Base-by-base conservation (phyloP, 805 yeast genomes). In the Cyberlindnera japonica region DNA sequence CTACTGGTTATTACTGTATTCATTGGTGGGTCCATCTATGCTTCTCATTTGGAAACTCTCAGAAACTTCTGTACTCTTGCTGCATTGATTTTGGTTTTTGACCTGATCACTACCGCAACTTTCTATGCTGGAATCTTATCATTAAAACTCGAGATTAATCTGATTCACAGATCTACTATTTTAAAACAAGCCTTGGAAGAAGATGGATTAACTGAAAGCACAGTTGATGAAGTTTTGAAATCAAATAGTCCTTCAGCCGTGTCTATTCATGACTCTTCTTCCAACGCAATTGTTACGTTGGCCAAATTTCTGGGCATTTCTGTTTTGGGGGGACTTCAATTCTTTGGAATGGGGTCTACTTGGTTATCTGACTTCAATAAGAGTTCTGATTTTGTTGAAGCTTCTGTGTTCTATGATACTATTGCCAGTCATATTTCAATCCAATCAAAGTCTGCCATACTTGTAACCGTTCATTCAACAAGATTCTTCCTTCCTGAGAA, bases 181-280 rank as follows among this genome's bases (percentile, higher is more conserved):
- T 75, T 89, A 58, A 81, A 83, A 58, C 79, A 77, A 47, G 88
- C 86, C 21, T 70, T 91, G 48, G 93, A 90, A 67, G 99, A 91
- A 60, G 99, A 91, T 57, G 98, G 99, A 19, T 76, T 91, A 24
- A 74, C 84, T 32, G 77, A 79, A 28, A 61, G 68, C 34, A 83
- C 84, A 24, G 96, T 96, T 10, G 79, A 77, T 48, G 72, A 79
- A 27, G 90, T 89, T 25, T 79, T 49, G 48, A 40, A 60, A 55
- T 50, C 53, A 12, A 45, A 40, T 18, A 27, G 18, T 17, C 34
- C 24, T n/a, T 49, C 45, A 40, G 18, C 53, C n/a, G 54, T 59
- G 16, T 62, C 57, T 26, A 41, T 49, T 54, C 28, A 49, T 45
- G 51, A 49, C 57, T 35, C 68, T 58, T 43, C 62, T 47, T 50